Percentiles rank a stretch among this genome's conserved stretches.
phyloP scores from a whole-genome alignment of 805 yeast species.

The Yarrowia sp. region DNA sequence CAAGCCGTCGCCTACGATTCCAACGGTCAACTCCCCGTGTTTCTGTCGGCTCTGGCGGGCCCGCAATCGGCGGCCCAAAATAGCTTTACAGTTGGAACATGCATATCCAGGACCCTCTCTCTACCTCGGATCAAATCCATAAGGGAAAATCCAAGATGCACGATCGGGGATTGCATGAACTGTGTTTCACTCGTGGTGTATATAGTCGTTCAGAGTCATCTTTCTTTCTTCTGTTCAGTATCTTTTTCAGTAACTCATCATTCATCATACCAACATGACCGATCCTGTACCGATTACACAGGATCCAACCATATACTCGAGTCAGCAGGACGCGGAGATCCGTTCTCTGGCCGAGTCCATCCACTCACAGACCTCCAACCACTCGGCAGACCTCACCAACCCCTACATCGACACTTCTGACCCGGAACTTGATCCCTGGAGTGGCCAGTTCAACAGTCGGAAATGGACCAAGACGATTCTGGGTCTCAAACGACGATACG shows the following conservation, averaged over 20 bases:
- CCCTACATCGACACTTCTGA: conserved; percentile 37
- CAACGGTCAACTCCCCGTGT: not conserved
- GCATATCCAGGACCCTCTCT: not conserved
- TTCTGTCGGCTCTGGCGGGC: no score
- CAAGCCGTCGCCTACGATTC: not conserved
- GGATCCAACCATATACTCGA: conserved; percentile 12
- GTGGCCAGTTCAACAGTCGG: conserved; percentile 52
- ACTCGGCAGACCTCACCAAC: conserved; percentile 26
- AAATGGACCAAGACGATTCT: conserved; percentile 64
- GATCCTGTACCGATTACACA: conserved; percentile 18
- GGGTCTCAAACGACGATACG: conserved; percentile 52
- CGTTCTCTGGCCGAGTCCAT: conserved; percentile 20
- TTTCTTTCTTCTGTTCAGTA: no score
- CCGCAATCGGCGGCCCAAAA: not conserved
- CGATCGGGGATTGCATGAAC: not conserved
- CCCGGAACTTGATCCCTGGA: conserved; percentile 55
- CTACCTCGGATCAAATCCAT: not conserved
- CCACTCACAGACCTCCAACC: conserved; percentile 10
- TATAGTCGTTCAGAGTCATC: not conserved
- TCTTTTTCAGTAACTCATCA: no score
- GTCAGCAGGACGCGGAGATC: conserved; percentile 17
- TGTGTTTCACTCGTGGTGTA: not conserved
- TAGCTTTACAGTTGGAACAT: not conserved
- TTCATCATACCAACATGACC: not conserved
- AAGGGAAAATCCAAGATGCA: not conserved